Conservation (phyloP, 257 asterid genomes). For the Haberlea rhodopensis region DNA sequence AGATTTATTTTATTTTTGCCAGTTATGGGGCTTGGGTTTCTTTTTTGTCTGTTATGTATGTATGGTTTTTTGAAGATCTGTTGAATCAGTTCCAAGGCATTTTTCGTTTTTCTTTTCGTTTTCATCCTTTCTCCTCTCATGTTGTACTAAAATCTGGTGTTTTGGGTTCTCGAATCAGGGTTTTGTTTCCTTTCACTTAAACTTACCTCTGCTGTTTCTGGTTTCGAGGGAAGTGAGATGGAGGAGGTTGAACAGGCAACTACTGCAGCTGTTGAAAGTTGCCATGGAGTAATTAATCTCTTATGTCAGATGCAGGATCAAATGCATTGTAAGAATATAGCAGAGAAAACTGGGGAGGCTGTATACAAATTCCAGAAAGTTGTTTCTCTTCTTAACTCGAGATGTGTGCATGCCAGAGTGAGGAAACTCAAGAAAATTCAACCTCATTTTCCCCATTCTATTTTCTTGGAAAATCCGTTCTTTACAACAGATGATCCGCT, state of each 20-base stretch:
- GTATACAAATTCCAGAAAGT: slow-evolving; percentile 66
- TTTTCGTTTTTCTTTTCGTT: neutral
- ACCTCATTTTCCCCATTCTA: slow-evolving; percentile 48
- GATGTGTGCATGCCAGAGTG: slow-evolving; percentile 79
- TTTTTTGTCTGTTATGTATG: slow-evolving; percentile 15
- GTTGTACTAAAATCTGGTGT: slow-evolving; percentile 18
- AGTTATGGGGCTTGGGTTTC: slow-evolving; percentile 12
- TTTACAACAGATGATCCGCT: slow-evolving; percentile 34
- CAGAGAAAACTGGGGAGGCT: slow-evolving; percentile 66
- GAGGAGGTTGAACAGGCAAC: slow-evolving; percentile 78
- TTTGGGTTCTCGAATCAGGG: slow-evolving; percentile 40
- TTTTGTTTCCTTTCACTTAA: neutral
- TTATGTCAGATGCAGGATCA: slow-evolving; percentile 57
- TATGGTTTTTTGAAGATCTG: slow-evolving; percentile 35
- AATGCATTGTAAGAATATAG: slow-evolving; percentile 47
- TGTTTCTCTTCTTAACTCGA: slow-evolving; percentile 58
- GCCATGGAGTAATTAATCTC: slow-evolving; percentile 65
- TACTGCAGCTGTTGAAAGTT: slow-evolving; percentile 76
- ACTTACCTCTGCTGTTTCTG: neutral
- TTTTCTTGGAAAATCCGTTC: slow-evolving; percentile 58
- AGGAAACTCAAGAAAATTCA: slow-evolving; percentile 51
- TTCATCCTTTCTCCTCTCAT: slow-evolving; percentile 16
- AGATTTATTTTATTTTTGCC: slow-evolving; percentile 20
- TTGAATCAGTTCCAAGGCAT: slow-evolving; percentile 13
- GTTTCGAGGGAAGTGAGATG: slow-evolving; percentile 33